These are phyloP conservation scores for Apiospora saccharicola DNA, from an alignment of 2,329 filamentous ascomycete species.

Conservation along the genomic window DNA sequence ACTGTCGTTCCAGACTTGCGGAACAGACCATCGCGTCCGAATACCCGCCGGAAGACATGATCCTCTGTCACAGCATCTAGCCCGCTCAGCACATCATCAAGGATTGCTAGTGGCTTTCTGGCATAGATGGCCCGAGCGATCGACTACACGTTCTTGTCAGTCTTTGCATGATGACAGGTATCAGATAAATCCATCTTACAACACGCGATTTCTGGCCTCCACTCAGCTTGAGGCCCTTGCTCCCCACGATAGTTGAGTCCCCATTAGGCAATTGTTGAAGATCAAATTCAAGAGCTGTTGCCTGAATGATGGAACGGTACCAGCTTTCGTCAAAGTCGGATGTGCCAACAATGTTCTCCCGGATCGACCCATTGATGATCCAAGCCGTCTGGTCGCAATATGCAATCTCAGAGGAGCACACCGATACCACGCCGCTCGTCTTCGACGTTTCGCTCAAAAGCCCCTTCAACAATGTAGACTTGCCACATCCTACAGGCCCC, in stretches of 20 bases:
- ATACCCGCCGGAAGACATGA: constrained; percentile 27
- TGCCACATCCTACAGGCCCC: constrained; percentile 29
- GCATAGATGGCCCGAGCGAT: constrained; percentile 34
- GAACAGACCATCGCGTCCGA: constrained; percentile 27
- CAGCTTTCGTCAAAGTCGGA: constrained; percentile 29
- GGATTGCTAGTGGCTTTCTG: constrained; percentile 29
- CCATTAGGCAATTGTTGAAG: constrained; percentile 34
- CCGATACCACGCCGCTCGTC: constrained; percentile 16
- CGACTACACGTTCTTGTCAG: constrained; percentile 23
- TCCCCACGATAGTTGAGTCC: constrained; percentile 37
- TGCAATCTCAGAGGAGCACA: constrained; percentile 26
- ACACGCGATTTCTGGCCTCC: constrained; percentile 38
- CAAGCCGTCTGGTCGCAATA: constrained; percentile 34
- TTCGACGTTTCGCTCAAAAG: constrained; percentile 26
- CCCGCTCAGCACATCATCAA: constrained; percentile 34
- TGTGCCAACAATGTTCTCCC: constrained; percentile 31
- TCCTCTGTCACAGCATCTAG: constrained; percentile 31
- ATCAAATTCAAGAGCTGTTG: constrained; percentile 32
- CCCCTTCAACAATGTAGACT: constrained; percentile 29
- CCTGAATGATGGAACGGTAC: constrained; percentile 30
- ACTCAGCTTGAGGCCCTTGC: constrained; percentile 39
- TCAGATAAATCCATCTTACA: background rate
- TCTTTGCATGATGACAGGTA: background rate
- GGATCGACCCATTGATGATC: constrained; percentile 32
- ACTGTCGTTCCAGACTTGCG: constrained; percentile 34